Base-by-base conservation (phyloP, 495 filamentous ascomycete species). In the Penicillium desertorum region DNA sequence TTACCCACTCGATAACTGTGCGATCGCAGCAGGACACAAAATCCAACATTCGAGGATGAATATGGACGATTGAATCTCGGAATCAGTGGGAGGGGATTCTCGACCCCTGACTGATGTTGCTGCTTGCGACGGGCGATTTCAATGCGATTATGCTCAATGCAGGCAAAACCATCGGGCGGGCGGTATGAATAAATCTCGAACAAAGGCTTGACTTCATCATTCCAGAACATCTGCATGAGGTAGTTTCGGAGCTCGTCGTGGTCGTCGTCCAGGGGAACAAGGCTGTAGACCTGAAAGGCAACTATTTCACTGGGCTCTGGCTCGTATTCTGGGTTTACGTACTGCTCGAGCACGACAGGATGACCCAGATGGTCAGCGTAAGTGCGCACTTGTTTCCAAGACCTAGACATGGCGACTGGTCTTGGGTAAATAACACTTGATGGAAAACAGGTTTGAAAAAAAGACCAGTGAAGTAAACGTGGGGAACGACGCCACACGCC, bases 71-170 rank as follows among this genome's bases (percentile, higher is more conserved):
- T 42, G 19, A 52, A 59, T 37, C 37, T 19, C 5, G 58, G 50
- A 46, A 64, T 64, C 14, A 64, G 53, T 12, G 58, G 58, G 14
- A 47, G 58, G 11, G 54, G 54, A 51, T 60, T 60, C 16, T 45
- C 16, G 17, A 42, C 51, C 11, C 50, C 50, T 36, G 45, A 50
- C 41, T 16, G 52, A 47, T 64, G 54, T 52, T 54, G 62, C 23
- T 56, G 56, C 60, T 68, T 68, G 23, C 65, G 65, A 51, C 51
- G 54, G 30, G 65, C 65, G 32, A 68, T 61, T 58, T 68, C 65
- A 1, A 48, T 54, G 20, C 62, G 51, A 37, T 65, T 44, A 50
- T 68, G 60, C 42, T 68, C 65, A 30, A 68, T 54, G 22, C 62
- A 68, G 47, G 59, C 54, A 29, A 62, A 68, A 19, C 43, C 53